These are phyloP conservation scores for Fusarium sulawesiense DNA, from an alignment of 2,329 filamentous ascomycete genomes.

Conservation along the genomic window DNA sequence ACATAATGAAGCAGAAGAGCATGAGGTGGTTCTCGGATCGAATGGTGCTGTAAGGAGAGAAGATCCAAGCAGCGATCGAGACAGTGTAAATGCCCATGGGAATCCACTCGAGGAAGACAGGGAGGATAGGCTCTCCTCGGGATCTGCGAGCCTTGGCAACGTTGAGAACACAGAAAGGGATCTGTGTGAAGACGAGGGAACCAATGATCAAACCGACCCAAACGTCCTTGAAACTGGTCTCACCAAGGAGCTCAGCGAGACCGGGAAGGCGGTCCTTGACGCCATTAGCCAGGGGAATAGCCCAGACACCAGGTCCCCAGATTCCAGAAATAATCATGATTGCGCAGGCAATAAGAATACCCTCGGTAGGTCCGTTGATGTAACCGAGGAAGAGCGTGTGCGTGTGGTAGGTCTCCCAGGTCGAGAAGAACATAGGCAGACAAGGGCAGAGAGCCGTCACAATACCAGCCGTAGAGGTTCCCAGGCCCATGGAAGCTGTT, in stretches of 20 bases:
- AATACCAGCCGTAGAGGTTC: slow-evolving; percentile 83
- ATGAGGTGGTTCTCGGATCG: slow-evolving; percentile 87
- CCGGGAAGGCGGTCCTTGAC: slow-evolving; percentile 67
- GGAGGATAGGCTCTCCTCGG: slow-evolving; percentile 78
- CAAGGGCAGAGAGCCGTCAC: slow-evolving; percentile 93
- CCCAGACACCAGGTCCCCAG: slow-evolving; percentile 91
- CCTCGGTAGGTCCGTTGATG: slow-evolving; percentile 97
- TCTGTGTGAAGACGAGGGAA: slow-evolving; percentile 76
- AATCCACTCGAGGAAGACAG: slow-evolving; percentile 93
- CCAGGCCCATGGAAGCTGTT: slow-evolving; percentile 92
- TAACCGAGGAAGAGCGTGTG: slow-evolving; percentile 96
- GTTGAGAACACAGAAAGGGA: slow-evolving; percentile 90
- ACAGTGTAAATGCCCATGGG: slow-evolving; percentile 86
- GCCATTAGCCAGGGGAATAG: slow-evolving; percentile 75
- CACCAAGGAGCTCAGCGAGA: slow-evolving; percentile 70
- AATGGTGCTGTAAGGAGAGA: slow-evolving; percentile 86
- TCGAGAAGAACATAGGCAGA: slow-evolving; percentile 98
- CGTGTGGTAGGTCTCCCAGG: slow-evolving; percentile 99
- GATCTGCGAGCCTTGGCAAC: slow-evolving; percentile 80
- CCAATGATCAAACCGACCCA: slow-evolving; percentile 81
- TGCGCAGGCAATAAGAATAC: slow-evolving; percentile 85
- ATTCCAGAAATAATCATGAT: slow-evolving; percentile 90
- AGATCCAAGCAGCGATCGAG: slow-evolving; percentile 84
- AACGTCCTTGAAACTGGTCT: slow-evolving; percentile 83
- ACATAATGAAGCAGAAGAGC: slow-evolving; percentile 91